Base-by-base conservation (phyloP, 2,329 filamentous ascomycete genomes). In the Cytospora chrysosperma region DNA sequence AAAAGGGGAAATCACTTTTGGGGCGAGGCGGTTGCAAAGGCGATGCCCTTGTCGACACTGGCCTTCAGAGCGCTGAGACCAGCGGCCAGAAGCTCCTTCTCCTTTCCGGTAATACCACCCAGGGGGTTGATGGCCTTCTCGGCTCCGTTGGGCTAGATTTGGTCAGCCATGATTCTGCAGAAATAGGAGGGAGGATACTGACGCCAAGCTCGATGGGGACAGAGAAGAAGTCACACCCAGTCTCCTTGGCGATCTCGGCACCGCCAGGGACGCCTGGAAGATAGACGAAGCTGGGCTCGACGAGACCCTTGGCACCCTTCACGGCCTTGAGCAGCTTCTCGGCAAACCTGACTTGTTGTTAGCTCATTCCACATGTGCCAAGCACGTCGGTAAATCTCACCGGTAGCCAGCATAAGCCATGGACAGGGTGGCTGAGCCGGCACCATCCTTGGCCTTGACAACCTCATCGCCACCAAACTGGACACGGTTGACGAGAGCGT, bases 391-490 rank as follows among this genome's bases (percentile, higher is more conserved):
- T 15, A 19, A 49, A 64, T 73, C 83, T 69, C 80, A 93, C 90
- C 92, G 90, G 87, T 88, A 98, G 70, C 95, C 95, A 70, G 95
- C 95, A 76, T 93, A 91, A 70, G 91, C 91, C 91, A 93, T 93
- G 78, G 89, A 93, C 69, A 93, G 88, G 66, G 91, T 94, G 72
- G 91, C 91, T 68, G 90, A 93, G 70, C 91, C 90, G 71, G 88
- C 88, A 78, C 91, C 90, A 72, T 89, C 89, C 87, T 93, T 93
- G 76, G 90, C 91, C 83, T 93, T 85, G 78, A 93, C 90, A 69
- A 94, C 90, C 83, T 93, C 91, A 74, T 99, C 95, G 83, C 95
- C 95, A 76, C 95, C 95, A 72, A 97, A 98, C 79, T 99, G 95
- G 63, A 98, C 91, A 82, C 95, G 93, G 81, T 97, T 91, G 74